A percentile compares a stretch with the other conserved stretches of the same genome.
Evolutionary conservation across 1,284 basidiomycete genomes (phyloP).

Genomic region (Trichosporon inkin): DNA sequence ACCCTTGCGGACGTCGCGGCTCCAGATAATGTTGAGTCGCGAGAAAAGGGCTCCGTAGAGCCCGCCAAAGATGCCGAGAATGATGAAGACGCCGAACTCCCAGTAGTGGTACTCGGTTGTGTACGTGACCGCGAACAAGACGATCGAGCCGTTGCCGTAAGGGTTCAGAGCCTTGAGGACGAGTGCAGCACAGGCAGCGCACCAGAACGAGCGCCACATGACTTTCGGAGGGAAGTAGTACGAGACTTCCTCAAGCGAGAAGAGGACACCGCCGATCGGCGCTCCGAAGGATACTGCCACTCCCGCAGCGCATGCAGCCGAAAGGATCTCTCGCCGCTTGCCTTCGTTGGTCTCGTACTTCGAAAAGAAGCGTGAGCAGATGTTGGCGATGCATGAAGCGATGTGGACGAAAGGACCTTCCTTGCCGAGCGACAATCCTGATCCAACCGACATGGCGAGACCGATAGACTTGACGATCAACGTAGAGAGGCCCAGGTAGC

Average conservation of each 20-base stretch:
- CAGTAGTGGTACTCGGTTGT: conserved; percentile 49
- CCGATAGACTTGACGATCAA: conserved; percentile 89
- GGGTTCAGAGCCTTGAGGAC: conserved; percentile 86
- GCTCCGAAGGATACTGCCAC: conserved; percentile 70
- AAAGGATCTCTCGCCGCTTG: conserved; percentile 88
- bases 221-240: conserved; percentile 93
- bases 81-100: conserved; percentile 64
- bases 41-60: conserved; percentile 92
- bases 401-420: conserved; percentile 98
- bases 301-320: conserved; percentile 74
- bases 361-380: conserved; percentile 75
- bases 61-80: conserved; percentile 84
- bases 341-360: conserved; percentile 95
- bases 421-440: conserved; percentile 82
- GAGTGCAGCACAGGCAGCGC: conserved; percentile 87
- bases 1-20: conserved; percentile 69
- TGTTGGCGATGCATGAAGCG: conserved; percentile 89
- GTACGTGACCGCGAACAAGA: conserved; percentile 50
- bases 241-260: conserved; percentile 89
- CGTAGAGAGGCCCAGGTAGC: conserved; percentile 86
- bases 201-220: conserved; percentile 92
- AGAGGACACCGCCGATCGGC: conserved; percentile 86
- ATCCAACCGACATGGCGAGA: conserved; percentile 82
- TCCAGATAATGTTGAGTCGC: conserved; percentile 79
- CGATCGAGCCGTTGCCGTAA: conserved; percentile 61